phyloP scores from a whole-genome alignment of 257 asterid species.

The Plantago ovata region DNA sequence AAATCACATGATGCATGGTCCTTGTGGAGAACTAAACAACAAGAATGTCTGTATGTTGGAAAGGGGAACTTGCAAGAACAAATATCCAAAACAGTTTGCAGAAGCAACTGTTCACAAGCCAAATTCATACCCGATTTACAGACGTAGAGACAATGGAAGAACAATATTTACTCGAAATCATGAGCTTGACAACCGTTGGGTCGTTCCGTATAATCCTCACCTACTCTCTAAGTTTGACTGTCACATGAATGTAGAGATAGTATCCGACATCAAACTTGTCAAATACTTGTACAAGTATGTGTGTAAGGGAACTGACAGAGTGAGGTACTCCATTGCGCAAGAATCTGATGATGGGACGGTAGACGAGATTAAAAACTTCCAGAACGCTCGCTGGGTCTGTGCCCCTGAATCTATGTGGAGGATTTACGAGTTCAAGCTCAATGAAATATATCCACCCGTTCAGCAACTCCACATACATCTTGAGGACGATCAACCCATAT shows the following conservation, averaged over 20 bases:
- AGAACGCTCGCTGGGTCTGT: neutral
- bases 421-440: neutral
- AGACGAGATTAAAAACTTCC: neutral
- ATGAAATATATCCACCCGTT: neutral
- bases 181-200: neutral
- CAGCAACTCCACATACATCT: neutral
- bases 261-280: neutral
- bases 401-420: neutral
- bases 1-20: slow-evolving; percentile 7
- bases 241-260: slow-evolving; percentile 1
- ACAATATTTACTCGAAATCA: neutral
- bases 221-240: slow-evolving; percentile 1
- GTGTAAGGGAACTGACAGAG: slow-evolving; percentile 6
- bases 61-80: neutral
- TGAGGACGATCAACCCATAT: too few species aligned
- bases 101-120: neutral
- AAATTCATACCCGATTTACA: neutral
- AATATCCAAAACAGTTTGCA: neutral
- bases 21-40: neutral
- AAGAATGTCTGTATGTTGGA: neutral
- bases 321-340: neutral
- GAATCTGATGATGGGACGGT: too few species aligned
- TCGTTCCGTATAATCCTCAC: neutral
- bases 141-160: neutral
- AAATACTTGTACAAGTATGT: slow-evolving; percentile 17